Evolutionary conservation across 2,329 filamentous ascomycete species (phyloP).

Genomic region (Pseudogymnoascus sp.): DNA sequence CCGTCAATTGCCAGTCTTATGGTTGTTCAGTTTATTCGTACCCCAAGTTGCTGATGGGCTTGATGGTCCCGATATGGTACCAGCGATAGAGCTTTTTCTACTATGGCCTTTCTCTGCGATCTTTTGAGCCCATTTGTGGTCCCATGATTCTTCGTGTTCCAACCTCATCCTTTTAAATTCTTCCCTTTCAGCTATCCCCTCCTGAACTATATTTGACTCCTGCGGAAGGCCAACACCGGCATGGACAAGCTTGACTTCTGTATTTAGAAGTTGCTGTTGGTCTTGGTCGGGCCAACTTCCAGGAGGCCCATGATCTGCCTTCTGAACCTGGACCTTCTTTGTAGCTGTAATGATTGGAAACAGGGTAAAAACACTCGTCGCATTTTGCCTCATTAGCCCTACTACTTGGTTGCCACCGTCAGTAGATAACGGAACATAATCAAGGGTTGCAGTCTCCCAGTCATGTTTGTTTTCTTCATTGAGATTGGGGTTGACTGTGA

Average conservation of each 20-base stretch:
- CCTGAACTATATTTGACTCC: not conserved
- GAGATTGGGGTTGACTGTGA: not conserved
- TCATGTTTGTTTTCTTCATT: not conserved
- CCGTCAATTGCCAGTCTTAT: not conserved
- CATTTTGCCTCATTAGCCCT: not conserved
- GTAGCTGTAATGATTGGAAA: not conserved
- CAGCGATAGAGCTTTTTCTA: not conserved
- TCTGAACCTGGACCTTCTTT: not conserved
- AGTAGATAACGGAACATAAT: not conserved
- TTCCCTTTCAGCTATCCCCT: not conserved
- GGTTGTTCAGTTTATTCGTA: not conserved
- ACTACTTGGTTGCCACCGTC: not conserved
- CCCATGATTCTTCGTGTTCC: not conserved
- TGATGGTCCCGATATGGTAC: not conserved
- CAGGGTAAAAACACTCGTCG: not conserved
- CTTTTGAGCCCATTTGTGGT: not conserved
- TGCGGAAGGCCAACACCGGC: not conserved
- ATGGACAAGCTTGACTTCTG: not conserved
- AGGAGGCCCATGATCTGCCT: not conserved
- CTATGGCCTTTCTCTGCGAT: not conserved
- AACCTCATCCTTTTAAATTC: not conserved
- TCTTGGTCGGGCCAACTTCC: not conserved
- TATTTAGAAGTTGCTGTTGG: not conserved
- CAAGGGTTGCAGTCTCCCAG: not conserved
- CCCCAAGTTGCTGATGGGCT: not conserved